A percentile compares a stretch with the other conserved stretches of the same genome.
These are phyloP conservation scores for Fusarium sp. DNA, from an alignment of 2,329 filamentous ascomycete species.

Conservation along the genomic window DNA sequence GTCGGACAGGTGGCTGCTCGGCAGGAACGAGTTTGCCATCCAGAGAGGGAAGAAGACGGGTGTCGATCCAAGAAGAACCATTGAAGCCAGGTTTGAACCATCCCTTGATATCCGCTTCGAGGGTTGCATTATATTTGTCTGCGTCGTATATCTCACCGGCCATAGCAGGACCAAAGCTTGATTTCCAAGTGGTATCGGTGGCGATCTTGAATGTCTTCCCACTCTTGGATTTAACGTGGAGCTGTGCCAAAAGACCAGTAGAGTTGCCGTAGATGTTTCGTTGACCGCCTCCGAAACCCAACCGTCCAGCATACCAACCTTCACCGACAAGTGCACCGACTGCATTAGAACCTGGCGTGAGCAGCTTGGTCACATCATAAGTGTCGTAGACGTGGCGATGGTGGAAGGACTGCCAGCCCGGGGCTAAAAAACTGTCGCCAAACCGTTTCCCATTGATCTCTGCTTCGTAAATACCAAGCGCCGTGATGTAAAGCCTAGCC, in stretches of 20 bases:
- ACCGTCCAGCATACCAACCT: slow-evolving; percentile 56
- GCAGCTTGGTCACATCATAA: slow-evolving; percentile 56
- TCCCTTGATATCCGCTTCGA: slow-evolving; percentile 36
- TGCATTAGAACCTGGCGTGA: slow-evolving; percentile 49
- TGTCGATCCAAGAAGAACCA: slow-evolving; percentile 49
- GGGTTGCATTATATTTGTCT: slow-evolving; percentile 57
- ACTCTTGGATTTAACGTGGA: slow-evolving; percentile 48
- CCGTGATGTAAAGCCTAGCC: slow-evolving; percentile 57
- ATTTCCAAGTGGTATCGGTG: slow-evolving; percentile 51
- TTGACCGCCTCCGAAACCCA: slow-evolving; percentile 35
- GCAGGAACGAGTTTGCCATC: slow-evolving; percentile 41
- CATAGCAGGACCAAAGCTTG: slow-evolving; percentile 43
- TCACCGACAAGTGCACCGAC: slow-evolving; percentile 55
- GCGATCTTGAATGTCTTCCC: slow-evolving; percentile 40
- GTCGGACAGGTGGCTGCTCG: slow-evolving; percentile 53
- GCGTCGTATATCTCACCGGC: slow-evolving; percentile 59
- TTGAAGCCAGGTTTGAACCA: slow-evolving; percentile 47
- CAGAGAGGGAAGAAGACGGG: neutral
- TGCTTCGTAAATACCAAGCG: slow-evolving; percentile 55
- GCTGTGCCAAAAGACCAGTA: slow-evolving; percentile 47
- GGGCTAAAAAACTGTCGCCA: slow-evolving; percentile 52
- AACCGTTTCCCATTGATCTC: slow-evolving; percentile 53
- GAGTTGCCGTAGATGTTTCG: slow-evolving; percentile 48
- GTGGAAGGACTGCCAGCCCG: slow-evolving; percentile 62
- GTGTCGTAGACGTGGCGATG: slow-evolving; percentile 61